These are phyloP conservation scores for Pseudogymnoascus sp. DNA, from an alignment of 2,329 filamentous ascomycete species.

Conservation along the genomic window DNA sequence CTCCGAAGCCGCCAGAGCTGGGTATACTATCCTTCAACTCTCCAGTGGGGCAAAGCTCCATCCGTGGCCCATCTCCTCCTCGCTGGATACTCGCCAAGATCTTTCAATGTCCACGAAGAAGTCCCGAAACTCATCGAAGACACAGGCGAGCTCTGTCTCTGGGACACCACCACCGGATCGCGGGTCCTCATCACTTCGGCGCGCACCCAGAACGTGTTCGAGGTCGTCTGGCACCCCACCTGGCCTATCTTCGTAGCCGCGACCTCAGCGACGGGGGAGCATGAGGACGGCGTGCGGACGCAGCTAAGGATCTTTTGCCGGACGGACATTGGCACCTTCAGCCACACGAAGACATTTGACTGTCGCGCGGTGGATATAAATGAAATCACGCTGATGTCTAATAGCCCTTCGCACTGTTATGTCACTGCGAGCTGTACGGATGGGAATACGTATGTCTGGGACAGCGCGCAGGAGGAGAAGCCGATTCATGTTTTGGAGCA, in stretches of 20 bases:
- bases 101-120: constrained; percentile 42
- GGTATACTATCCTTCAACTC: constrained; percentile 55
- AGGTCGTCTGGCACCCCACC: constrained; percentile 53
- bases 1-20: constrained; percentile 34
- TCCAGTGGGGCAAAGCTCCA: constrained; percentile 48
- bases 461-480: constrained; percentile 45
- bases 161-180: constrained; percentile 37
- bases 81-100: constrained; percentile 55
- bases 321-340: constrained; percentile 30
- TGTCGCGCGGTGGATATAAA: constrained; percentile 54
- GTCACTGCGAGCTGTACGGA: constrained; percentile 54
- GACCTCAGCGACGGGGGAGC: constrained; percentile 42
- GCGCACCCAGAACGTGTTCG: constrained; percentile 53
- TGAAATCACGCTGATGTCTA: constrained; percentile 51
- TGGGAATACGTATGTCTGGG: constrained; percentile 55
- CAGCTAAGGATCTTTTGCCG: constrained; percentile 48
- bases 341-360: constrained; percentile 46
- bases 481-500: constrained; percentile 49
- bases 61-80: constrained; percentile 43
- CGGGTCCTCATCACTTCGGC: constrained; percentile 42
- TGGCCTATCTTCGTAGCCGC: constrained; percentile 47
- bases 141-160: constrained; percentile 52
- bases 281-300: constrained; percentile 39
- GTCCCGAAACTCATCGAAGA: constrained; percentile 51
- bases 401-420: constrained; percentile 41